A percentile compares a stretch with the other conserved stretches of the same genome.
phyloP scores from a whole-genome alignment of 495 filamentous ascomycete species.

The Penicillium verhagenii region DNA sequence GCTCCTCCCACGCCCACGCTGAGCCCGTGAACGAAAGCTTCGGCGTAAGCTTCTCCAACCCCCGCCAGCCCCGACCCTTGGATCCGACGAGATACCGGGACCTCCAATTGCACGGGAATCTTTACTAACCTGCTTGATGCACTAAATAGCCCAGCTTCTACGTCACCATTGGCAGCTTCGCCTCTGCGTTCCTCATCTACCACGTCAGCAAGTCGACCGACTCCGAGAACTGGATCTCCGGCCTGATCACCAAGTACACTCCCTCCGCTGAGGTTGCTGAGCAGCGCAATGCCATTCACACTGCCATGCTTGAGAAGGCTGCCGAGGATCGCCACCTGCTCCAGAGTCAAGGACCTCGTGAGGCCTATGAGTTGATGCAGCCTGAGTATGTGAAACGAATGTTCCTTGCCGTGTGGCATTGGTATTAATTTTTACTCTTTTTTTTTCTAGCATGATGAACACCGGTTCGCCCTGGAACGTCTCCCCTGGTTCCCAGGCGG shows the following conservation, averaged over 20 bases:
- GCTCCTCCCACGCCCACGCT: slow-evolving; percentile 46
- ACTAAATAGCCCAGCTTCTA: slow-evolving; percentile 62
- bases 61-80: slow-evolving; percentile 16
- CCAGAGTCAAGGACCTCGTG: slow-evolving; percentile 47
- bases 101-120: slow-evolving; percentile 11
- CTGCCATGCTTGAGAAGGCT: slow-evolving; percentile 65
- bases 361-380: slow-evolving; percentile 55
- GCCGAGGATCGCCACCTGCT: slow-evolving; percentile 67
- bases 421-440: background rate
- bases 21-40: slow-evolving; percentile 60
- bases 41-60: slow-evolving; percentile 53
- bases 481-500: slow-evolving; percentile 56
- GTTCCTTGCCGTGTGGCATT: background rate
- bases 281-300: slow-evolving; percentile 62
- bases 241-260: slow-evolving; percentile 54
- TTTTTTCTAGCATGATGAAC: slow-evolving; percentile 43
- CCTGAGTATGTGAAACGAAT: slow-evolving; percentile 60
- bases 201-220: slow-evolving; percentile 39
- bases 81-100: slow-evolving; percentile 6
- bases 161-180: slow-evolving; percentile 57
- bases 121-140: slow-evolving; percentile 15
- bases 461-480: slow-evolving; percentile 62
- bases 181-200: slow-evolving; percentile 59
- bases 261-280: slow-evolving; percentile 52
- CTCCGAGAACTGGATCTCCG: slow-evolving; percentile 53